Evolutionary conservation across 169 alveolate species (phyloP).

Genomic region (Ophryocystis elektroscirrha): DNA sequence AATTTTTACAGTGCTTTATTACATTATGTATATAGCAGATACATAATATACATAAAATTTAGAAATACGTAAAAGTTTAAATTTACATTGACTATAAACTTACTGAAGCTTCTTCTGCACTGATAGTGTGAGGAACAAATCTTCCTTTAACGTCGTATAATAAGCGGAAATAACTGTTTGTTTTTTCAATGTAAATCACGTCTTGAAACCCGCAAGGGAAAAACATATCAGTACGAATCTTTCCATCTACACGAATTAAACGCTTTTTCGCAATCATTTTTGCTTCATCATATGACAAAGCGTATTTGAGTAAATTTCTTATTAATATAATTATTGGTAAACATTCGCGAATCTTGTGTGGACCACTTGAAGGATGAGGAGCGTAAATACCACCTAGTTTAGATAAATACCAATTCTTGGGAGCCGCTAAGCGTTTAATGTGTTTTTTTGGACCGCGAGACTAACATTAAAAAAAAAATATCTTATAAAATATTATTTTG

Average conservation of each 20-base stretch:
- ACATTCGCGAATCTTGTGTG: conserved; percentile 90
- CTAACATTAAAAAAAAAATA: conserved; percentile 29
- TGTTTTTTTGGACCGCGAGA: conserved; percentile 98
- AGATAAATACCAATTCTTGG: conserved; percentile 91
- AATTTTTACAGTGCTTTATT: not conserved
- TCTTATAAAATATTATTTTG: not conserved
- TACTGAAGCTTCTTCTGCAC: conserved; percentile 65
- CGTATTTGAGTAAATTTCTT: not conserved
- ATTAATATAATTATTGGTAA: conserved; percentile 61
- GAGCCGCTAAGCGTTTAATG: conserved; percentile 92
- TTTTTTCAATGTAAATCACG: conserved; percentile 63
- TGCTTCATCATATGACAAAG: too few relatives aligned
- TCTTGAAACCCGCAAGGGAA: conserved; percentile 96
- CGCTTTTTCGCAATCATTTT: too few relatives aligned
- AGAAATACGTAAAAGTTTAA: not conserved
- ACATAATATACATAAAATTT: not conserved
- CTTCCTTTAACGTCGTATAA: conserved; percentile 92
- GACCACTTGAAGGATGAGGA: conserved; percentile 62
- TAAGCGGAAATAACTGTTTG: conserved; percentile 78
- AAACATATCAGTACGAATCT: conserved; percentile 78
- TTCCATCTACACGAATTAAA: conserved; percentile 48
- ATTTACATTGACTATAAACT: not conserved
- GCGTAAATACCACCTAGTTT: conserved; percentile 83
- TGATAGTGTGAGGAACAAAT: conserved; percentile 73
- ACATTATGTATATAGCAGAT: not conserved